Percentiles rank a stretch among this genome's conserved stretches.
phyloP scores from a whole-genome alignment of 1,284 basidiomycete species.

The Marasmius sp. region DNA sequence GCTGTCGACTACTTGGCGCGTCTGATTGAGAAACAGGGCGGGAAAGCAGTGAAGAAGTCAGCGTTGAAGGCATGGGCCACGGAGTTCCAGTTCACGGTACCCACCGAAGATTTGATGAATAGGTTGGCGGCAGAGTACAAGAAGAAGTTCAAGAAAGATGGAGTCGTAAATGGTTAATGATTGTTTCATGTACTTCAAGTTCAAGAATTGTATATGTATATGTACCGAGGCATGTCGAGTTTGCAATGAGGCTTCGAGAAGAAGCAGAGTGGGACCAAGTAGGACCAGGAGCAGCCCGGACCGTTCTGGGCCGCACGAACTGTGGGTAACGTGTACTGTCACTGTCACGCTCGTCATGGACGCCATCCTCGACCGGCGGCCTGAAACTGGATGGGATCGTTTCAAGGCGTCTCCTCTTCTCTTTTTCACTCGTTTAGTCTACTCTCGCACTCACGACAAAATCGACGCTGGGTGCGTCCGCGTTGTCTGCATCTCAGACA shows the following conservation, averaged over 20 bases:
- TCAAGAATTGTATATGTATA: no score
- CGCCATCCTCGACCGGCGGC: slow-evolving; percentile 1
- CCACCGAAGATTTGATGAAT: slow-evolving; percentile 1
- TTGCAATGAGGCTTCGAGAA: no score
- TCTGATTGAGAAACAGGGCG: slow-evolving; percentile 3
- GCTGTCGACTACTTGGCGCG: slow-evolving; percentile 6
- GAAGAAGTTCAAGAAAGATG: not conserved
- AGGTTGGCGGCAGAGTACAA: slow-evolving; percentile 1
- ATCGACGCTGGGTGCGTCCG: not conserved
- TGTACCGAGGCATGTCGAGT: no score
- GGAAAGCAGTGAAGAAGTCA: slow-evolving; percentile 3
- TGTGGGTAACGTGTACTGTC: no score
- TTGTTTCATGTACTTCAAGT: no score
- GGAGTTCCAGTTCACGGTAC: slow-evolving; percentile 9
- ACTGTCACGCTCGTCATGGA: no score
- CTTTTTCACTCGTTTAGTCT: no score
- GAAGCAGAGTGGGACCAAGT: no score
- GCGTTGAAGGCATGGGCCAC: slow-evolving; percentile 1
- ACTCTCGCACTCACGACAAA: not conserved
- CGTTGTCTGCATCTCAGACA: slow-evolving; percentile 41
- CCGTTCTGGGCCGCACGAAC: no score
- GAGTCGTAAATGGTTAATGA: not conserved
- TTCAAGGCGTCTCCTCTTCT: slow-evolving; percentile 3
- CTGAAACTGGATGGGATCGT: not conserved
- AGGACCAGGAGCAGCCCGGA: no score